Base-by-base conservation (phyloP, 495 filamentous ascomycete species). In the Cudoniella acicularis region DNA sequence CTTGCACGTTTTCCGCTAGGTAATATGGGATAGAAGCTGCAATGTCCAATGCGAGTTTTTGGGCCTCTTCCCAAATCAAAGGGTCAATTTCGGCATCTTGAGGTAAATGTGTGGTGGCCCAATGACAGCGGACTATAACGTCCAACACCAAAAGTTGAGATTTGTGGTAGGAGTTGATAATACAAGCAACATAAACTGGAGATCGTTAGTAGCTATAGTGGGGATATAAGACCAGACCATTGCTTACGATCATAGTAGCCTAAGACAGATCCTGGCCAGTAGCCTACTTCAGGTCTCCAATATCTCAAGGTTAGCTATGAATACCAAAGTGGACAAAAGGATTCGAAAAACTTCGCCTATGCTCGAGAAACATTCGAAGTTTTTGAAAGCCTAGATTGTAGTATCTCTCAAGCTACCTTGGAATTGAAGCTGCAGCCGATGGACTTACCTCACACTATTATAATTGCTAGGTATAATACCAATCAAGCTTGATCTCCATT, bases 241-340 rank as follows among this genome's bases (percentile, higher is more conserved):
- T 51, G 23, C 49, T 22, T 26, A 51, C 49, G 23, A 26, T 51
- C 49, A 51, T 23, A 51, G 49, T 51, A 51, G 23, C 18, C 49
- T 22, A 23, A 22, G 17, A 51, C 23, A 51, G 18, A 17, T 51
- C 49, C 49, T 51, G 49, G 49, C 49, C 17, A 51, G 18, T 26
- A 51, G 17, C 18, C 49, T 41, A 41, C 36, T 41, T 41, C 36
- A 41, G 36, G 36, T 41, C 36, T 41, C 16, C 36, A 8, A 41
- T 41, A 41, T 41, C 36, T 41, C 36, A 41, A 41, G 36, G 36
- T 41, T 41, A 41, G 36, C 36, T 41, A 41, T 41, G 36, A 41
- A 41, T 41, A 16, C 8, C 9, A 41, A 41, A 41, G 36, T 41
- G 36, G 36, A 41, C 16, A 41, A 41, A 41, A 41, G 16, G 36